These are phyloP conservation scores for Zhuliangozyma parablackwelliae DNA, from an alignment of 1,139 yeast genomes.

Conservation along the genomic window DNA sequence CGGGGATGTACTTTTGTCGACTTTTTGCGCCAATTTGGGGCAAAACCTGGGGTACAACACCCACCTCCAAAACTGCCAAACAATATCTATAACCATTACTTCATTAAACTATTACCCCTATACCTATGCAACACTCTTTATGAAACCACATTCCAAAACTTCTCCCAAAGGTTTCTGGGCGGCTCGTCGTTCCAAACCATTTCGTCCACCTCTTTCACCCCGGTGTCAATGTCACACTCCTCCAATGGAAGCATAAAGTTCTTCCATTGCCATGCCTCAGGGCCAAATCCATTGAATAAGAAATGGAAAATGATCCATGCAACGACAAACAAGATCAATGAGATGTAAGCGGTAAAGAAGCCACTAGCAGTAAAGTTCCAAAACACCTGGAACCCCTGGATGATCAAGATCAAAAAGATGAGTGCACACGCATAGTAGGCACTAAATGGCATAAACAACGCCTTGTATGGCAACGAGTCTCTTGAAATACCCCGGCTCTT, in stretches of 20 bases:
- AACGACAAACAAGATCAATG: slow-evolving; percentile 52
- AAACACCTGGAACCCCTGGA: slow-evolving; percentile 70
- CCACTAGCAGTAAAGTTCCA: slow-evolving; percentile 48
- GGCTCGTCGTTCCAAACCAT: slow-evolving; percentile 47
- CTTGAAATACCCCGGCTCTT: slow-evolving; percentile 56
- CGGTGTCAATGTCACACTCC: slow-evolving; percentile 59
- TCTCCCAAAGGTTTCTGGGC: slow-evolving; percentile 42
- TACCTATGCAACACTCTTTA: slow-evolving; percentile 5
- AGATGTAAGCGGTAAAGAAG: slow-evolving; percentile 66
- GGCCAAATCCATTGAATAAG: slow-evolving; percentile 37
- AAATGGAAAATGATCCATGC: slow-evolving; percentile 52
- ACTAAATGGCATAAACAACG: slow-evolving; percentile 58
- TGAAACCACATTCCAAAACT: slow-evolving; percentile 40
- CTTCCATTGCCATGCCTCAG: slow-evolving; percentile 25
- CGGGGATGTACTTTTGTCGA: no score
- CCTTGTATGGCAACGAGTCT: slow-evolving; percentile 66
- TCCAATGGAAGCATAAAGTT: slow-evolving; percentile 41
- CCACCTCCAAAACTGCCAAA: no score
- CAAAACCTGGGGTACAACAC: no score
- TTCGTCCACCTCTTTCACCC: slow-evolving; percentile 55
- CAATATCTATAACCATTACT: no score
- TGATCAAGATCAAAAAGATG: slow-evolving; percentile 50
- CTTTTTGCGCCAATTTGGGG: no score
- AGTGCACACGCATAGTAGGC: slow-evolving; percentile 56
- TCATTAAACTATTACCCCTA: no score